A percentile compares a stretch with the other conserved stretches of the same genome.
These are phyloP conservation scores for Haplosporangium sp. DNA, from an alignment of 371 early-diverging fungal genomes.

Conservation along the genomic window DNA sequence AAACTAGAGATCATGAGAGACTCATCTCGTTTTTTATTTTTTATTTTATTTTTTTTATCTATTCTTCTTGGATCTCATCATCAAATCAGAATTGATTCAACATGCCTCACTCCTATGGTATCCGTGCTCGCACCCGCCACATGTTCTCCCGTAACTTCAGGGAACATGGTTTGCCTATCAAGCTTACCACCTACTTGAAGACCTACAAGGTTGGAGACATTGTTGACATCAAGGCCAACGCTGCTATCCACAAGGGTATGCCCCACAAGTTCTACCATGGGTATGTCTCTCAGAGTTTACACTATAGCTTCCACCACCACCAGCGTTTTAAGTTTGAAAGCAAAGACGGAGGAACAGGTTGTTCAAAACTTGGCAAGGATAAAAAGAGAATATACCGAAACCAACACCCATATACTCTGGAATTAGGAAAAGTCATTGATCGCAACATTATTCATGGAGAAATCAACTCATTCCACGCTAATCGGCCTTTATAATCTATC, in stretches of 20 bases:
- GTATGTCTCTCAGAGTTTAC: constrained; percentile 57
- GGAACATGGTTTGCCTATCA: constrained; percentile 71
- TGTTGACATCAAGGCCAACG: constrained; percentile 98
- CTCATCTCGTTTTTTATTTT: neutral
- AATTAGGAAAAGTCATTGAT: neutral
- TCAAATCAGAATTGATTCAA: constrained; percentile 7
- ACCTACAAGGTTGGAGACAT: constrained; percentile 88
- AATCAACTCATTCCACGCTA: neutral
- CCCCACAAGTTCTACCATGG: constrained; percentile 99
- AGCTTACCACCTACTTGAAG: constrained; percentile 93
- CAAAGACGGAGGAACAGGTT: neutral
- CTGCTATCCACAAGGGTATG: constrained; percentile 99
- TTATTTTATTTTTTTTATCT: neutral
- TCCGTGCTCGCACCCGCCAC: constrained; percentile 99
- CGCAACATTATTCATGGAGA: neutral
- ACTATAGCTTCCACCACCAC: neutral
- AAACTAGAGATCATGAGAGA: constrained; percentile 3
- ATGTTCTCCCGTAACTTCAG: constrained; percentile 97
- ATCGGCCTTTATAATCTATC: neutral
- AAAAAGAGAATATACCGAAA: neutral
- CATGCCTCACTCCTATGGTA: constrained; percentile 94
- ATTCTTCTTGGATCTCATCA: neutral
- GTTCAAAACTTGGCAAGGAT: neutral
- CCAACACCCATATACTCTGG: neutral
- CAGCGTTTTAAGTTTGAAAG: neutral